Evolutionary conservation across 78 protist species (phyloP).

Genomic region (Dictyostelium capitatum): DNA sequence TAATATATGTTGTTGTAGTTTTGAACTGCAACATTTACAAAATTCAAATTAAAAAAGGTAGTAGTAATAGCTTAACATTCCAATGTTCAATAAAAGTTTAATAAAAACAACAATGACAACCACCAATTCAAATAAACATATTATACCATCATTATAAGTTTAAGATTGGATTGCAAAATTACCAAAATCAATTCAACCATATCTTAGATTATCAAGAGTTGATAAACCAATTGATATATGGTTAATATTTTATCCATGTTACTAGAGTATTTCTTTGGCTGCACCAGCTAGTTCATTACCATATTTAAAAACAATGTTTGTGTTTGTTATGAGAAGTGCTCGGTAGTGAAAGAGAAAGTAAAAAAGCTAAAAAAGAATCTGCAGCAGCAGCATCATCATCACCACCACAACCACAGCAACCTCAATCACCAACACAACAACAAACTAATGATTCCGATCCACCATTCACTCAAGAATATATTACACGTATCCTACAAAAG

Average conservation of each 20-base stretch:
- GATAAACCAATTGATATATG: slow-evolving; percentile 78
- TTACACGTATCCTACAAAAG: no score
- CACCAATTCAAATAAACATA: not conserved
- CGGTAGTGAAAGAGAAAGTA: no score
- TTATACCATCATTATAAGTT: not conserved
- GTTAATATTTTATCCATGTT: slow-evolving; percentile 55
- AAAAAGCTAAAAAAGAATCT: no score
- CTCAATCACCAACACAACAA: no score
- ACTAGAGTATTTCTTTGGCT: slow-evolving; percentile 48
- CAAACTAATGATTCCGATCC: no score
- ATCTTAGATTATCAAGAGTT: slow-evolving; percentile 41
- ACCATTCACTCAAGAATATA: no score
- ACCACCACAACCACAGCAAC: no score
- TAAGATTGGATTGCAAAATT: slow-evolving; percentile 36
- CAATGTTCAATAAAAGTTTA: slow-evolving; percentile 1
- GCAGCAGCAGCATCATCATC: no score
- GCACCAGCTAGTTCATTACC: slow-evolving; percentile 49
- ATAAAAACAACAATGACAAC: not conserved
- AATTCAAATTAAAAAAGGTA: not conserved
- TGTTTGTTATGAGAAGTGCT: slow-evolving; percentile 94
- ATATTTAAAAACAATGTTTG: slow-evolving; percentile 5
- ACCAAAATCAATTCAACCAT: slow-evolving; percentile 60
- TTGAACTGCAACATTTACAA: no score
- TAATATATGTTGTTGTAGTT: no score
- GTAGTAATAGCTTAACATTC: not conserved